Base-by-base conservation (phyloP, 1,139 yeast species). In the Yarrowia galli region DNA sequence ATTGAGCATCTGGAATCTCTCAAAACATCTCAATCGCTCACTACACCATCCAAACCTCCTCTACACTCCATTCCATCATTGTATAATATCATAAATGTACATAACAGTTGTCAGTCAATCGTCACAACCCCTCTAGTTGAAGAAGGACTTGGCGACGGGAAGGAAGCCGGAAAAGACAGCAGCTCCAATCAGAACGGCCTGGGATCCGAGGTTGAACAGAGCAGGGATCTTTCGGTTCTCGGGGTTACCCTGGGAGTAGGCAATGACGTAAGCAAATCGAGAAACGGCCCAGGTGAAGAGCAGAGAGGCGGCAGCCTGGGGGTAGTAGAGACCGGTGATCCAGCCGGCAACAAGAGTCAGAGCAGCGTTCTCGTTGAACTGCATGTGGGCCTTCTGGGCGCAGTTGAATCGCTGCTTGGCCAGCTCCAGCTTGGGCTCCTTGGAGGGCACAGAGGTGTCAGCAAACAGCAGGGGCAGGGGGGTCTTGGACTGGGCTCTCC, bases 321-420 rank as follows among this genome's bases (percentile, higher is more conserved):
- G 72, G 64, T 48, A 63, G 32, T 60, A 25, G 43, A 69, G 58
- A 15, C 72, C 72, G 15, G 70, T 18, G 20, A 70, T 54, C 35
- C 69, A 48, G 46, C 71, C 61, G n/a, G 68, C 67, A 16, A 67
- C 60, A 18, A 67, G 66, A 25, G 66, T 45, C 48, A 54, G 35
- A n/a, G 69, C 68, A 23, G 66, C 49, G 66, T 70, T 70, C 65
- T 70, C 72, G 38, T 67, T 69, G 65, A 69, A 70, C 68, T 70
- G 70, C 70, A 69, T 64, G 46, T 70, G 68, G 7, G 72, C 67
- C 68, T 70, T 70, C 46, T 70, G 72, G n/a, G 69, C 68, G 23
- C 72, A 70, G 67, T 70, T 70, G 68, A 70, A 70, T 22, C 61
- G 49, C n/a, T 66, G 18, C 51, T 67, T 67, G 23, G 51, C 48